phyloP scores from a whole-genome alignment of 768 basidiomycete species.

The Pleurotus pulmonarius region DNA sequence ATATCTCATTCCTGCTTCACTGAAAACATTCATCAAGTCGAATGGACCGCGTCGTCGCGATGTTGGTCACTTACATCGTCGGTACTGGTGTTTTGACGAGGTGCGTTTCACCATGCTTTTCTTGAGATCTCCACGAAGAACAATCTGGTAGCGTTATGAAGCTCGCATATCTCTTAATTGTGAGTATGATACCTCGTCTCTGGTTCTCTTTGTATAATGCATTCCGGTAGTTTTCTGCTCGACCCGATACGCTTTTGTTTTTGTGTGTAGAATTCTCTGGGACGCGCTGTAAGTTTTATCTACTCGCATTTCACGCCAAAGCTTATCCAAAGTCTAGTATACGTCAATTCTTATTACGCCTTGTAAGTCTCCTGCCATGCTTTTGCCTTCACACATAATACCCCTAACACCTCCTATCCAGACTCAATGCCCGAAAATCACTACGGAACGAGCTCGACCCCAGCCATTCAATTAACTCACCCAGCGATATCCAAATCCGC shows the following conservation, averaged over 20 bases:
- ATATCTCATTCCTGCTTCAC: not conserved
- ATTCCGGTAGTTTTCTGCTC: not conserved
- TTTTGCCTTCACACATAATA: not conserved
- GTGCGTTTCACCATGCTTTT: not conserved
- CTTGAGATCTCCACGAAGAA: not conserved
- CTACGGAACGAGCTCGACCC: conserved; percentile 5
- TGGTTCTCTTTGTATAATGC: not conserved
- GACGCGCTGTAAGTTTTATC: conserved; percentile 1
- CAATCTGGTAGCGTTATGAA: conserved; percentile 1
- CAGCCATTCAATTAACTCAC: not conserved
- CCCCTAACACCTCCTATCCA: not conserved
- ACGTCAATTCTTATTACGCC: conserved; percentile 5
- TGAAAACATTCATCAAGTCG: not conserved
- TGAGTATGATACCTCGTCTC: not conserved
- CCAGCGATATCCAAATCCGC: not conserved
- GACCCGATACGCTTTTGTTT: conserved; percentile 7
- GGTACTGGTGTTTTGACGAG: conserved; percentile 9
- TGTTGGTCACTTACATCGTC: conserved; percentile 6
- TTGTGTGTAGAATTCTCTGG: conserved; percentile 7
- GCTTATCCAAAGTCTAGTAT: conserved; percentile 1
- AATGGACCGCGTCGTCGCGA: conserved; percentile 1
- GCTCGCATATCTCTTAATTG: conserved; percentile 7
- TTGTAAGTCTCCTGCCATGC: not conserved
- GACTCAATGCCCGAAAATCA: conserved; percentile 7
- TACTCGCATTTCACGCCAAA: not conserved